Base-by-base conservation (phyloP, 306 rosid genomes). In the Astragalus membranaceus region DNA sequence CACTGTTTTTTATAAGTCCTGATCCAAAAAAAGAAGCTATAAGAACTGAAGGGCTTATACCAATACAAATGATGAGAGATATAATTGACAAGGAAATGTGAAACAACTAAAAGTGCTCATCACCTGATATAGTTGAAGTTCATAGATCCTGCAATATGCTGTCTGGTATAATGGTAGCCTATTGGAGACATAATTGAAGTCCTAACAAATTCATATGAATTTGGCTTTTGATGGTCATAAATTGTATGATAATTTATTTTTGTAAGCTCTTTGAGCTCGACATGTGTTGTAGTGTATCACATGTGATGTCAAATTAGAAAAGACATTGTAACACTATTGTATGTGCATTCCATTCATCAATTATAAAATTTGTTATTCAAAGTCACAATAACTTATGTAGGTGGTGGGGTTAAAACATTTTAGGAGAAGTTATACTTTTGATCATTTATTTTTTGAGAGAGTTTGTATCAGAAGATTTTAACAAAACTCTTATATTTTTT, bases 61-160 rank as follows among this genome's bases (percentile, higher is more conserved):
- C 99, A 8, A 83, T 94, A 52, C 96, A 94, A 77, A 91, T 91
- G 96, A 91, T 91, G 97, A 78, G 97, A 26, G 97, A 94, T 36
- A 91, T 91, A 61, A 75, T 94, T 1, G 91, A 90, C 52, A 83
- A 73, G 13, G 95, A 91, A 57, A 83, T 88, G 97, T 83, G 79
- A 93, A 77, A 72, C 46, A 66, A 49, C 7, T 44, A 35, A 71
- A 66, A 35, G 56, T 17, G 33, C 29, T 52, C 51, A 76, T 56
- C 58, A 62, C 60, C 46, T 69, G 36, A 48, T 58, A 62, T 16
- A 36, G 14, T 46, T 74, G 70, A 10, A 47, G 13, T 73, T 67
- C 67, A 61, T 78, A 39, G 63, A 67, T 67, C 70, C 60, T 79
- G 49, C 58, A 70, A 65, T 71, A 50, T 75, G 36, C 44, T 61